Conservation (phyloP, 495 filamentous ascomycete genomes). For the Penicillium lividum region DNA sequence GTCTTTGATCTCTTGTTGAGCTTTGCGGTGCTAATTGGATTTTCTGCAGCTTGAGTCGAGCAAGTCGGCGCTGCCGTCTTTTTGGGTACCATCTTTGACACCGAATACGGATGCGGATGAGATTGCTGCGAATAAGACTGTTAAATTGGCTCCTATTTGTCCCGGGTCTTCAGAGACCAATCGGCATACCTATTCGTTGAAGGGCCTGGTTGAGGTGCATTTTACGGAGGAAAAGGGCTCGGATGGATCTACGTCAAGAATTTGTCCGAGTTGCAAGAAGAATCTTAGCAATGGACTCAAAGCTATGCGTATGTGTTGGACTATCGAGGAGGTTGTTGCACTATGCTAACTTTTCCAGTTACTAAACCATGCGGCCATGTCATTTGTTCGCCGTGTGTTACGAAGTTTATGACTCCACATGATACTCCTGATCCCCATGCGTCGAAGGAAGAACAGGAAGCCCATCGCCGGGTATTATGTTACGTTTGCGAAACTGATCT, state of each 20-base stretch:
- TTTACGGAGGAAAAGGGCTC: conserved; percentile 70
- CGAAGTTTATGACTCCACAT: conserved; percentile 77
- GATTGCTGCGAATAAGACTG: conserved; percentile 54
- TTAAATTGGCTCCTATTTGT: conserved; percentile 75
- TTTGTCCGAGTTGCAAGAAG: conserved; percentile 91
- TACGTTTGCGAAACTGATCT: conserved; percentile 88
- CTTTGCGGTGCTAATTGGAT: neutral
- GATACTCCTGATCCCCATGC: conserved; percentile 65
- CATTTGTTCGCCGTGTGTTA: conserved; percentile 83
- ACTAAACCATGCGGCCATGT: conserved; percentile 95
- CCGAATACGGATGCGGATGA: conserved; percentile 58
- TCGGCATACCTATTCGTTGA: conserved; percentile 78
- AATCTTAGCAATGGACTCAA: conserved; percentile 78
- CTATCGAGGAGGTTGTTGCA: neutral
- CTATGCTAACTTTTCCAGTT: conserved; percentile 39
- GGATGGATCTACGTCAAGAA: conserved; percentile 56
- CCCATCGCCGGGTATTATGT: conserved; percentile 58
- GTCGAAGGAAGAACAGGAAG: conserved; percentile 50
- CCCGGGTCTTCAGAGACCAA: conserved; percentile 71
- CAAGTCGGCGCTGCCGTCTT: conserved; percentile 79
- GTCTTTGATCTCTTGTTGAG: neutral
- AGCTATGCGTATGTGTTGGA: conserved; percentile 60
- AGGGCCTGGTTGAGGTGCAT: conserved; percentile 73
- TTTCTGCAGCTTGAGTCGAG: conserved; percentile 45
- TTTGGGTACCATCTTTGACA: conserved; percentile 90